Evolutionary conservation across 352 stramenopile genomes (phyloP), one percentile per base, ranked within the genome.

Genomic region (Phytopythium chamaehyphon): DNA sequence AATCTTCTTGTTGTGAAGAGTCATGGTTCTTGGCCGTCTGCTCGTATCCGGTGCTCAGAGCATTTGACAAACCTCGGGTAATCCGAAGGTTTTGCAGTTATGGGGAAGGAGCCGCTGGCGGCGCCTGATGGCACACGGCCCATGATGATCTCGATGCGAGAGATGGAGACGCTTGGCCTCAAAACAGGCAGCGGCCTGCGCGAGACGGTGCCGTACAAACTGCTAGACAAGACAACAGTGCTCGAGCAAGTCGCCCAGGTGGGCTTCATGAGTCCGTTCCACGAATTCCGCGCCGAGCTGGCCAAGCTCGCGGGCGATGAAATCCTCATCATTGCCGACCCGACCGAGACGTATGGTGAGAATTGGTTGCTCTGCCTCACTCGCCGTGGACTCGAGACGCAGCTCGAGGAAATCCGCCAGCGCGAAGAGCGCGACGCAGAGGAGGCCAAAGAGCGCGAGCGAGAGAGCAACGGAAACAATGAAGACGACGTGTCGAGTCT

Each of bases 141-240:
- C 21, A 79, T 93, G 73, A 88, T 93, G 79, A 88, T 93, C 51
- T 89, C 79, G 2, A 90, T 90, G 82, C 73, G 80, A 8, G 80
- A 93, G 64, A 93, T 93, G 82, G 82, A 93, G 55, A 83, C 73
- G 45, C 65, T 88, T 36, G 76, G 61, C 3, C 67, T 93, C 54
- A 93, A 93, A 63, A 93, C 76, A 4, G 82, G 82, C 49, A 87
- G 71, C 49, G 82, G 82, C 0, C 48, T 93, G 21, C 81, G 81
- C 11, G 79, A 93, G 57, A 90, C 82, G 18, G 73, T 92, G 10
- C 61, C 70, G 26, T 89, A 69, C 60, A 86, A 85, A 57, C 55
- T 86, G 11, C 88, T 93, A 50, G 68, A 63, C 57, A 83, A 86
- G 49, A 59, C 67, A 26, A 60, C 75, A 55, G 82, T 93, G 50